A percentile compares a stretch with the other conserved stretches of the same genome.
phyloP scores from a whole-genome alignment of 495 filamentous ascomycete species.

The Talaromyces wortmannii region DNA sequence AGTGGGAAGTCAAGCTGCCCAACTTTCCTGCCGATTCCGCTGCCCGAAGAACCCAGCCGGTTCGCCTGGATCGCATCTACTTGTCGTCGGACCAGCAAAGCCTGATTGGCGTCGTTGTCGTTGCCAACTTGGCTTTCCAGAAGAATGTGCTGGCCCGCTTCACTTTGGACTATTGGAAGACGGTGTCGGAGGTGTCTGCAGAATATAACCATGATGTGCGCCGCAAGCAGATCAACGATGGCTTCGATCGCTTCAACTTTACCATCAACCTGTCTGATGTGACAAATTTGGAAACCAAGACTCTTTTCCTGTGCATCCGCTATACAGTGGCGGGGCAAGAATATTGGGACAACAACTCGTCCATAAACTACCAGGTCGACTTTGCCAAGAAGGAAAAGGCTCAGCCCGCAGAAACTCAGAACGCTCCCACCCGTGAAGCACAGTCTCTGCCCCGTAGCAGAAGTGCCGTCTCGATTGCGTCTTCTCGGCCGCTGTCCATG shows the following conservation, averaged over 20 bases:
- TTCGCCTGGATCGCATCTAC: conserved; percentile 76
- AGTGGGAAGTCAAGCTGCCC: conserved; percentile 79
- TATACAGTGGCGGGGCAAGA: conserved; percentile 82
- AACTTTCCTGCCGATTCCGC: conserved; percentile 74
- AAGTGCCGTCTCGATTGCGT: conserved; percentile 29
- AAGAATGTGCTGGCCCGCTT: conserved; percentile 86
- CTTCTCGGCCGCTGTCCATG: conserved; percentile 52
- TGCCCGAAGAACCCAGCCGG: conserved; percentile 55
- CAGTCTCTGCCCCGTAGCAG: conserved; percentile 68
- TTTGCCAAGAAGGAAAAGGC: conserved; percentile 71
- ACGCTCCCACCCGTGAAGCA: conserved; percentile 34
- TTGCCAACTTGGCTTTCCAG: conserved; percentile 84
- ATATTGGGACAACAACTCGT: conserved; percentile 90
- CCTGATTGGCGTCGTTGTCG: conserved; percentile 73
- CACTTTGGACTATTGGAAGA: conserved; percentile 97
- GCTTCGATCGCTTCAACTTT: conserved; percentile 86
- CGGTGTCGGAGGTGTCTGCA: conserved; percentile 85
- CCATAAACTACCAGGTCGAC: conserved; percentile 84
- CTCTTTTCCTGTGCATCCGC: conserved; percentile 83
- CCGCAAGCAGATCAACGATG: conserved; percentile 55
- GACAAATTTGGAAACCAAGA: conserved; percentile 83
- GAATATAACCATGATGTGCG: conserved; percentile 79
- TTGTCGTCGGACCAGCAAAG: conserved; percentile 80
- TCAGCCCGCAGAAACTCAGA: conserved; percentile 46
- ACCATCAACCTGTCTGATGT: conserved; percentile 88